Evolutionary conservation across 1,139 yeast species (phyloP), one percentile per base, ranked within the genome.

Genomic region (Geotrichum fermentans): DNA sequence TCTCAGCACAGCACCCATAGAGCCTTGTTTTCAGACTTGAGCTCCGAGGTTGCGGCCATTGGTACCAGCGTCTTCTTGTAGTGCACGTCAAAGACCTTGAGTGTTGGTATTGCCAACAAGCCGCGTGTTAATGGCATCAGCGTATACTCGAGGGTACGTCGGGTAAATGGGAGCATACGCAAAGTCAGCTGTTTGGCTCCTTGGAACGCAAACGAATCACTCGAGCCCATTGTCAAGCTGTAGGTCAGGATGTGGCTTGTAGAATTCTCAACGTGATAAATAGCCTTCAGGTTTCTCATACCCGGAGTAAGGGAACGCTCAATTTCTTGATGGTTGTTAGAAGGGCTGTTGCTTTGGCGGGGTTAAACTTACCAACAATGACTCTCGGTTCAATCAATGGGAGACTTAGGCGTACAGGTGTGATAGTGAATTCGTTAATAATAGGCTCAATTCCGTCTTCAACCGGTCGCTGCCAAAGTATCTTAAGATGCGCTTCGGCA

Each of bases 381-480:
- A 82, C 81, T 43, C 94, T 66, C 1, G 94, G 94, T 58, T 83
- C 92, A 41, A 80, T 73, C 40, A 81, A 70, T 1, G 90, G 87
- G 13, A 85, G 62, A 1, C 73, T 67, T 6, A 81, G 56, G 24
- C 63, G 54, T 6, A 67, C 61, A 7, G 65, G 57, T 2, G 71
- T 60, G 16, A 62, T 56, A 8, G 40, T 45, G 42, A 57, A 64
- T 24, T 45, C 53, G 49, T 65, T 65, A 8, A 56, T 30, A 11
- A 53, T 56, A 2, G 49, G 45, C 5, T 8, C 34, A 18, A 28
- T 55, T 51, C 50, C 45, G 11, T 49, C 52, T 13, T 49, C 51
- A 6, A 40, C 45, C 5, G 45, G 34, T 13, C 70, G 60, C 40
- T 53, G 54, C 71, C 71, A 67, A 18, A 48, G 39, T 13, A 67